These are phyloP conservation scores for Oryza meyeriana DNA, from an alignment of 176 grass and related monocot species.

Conservation along the genomic window DNA sequence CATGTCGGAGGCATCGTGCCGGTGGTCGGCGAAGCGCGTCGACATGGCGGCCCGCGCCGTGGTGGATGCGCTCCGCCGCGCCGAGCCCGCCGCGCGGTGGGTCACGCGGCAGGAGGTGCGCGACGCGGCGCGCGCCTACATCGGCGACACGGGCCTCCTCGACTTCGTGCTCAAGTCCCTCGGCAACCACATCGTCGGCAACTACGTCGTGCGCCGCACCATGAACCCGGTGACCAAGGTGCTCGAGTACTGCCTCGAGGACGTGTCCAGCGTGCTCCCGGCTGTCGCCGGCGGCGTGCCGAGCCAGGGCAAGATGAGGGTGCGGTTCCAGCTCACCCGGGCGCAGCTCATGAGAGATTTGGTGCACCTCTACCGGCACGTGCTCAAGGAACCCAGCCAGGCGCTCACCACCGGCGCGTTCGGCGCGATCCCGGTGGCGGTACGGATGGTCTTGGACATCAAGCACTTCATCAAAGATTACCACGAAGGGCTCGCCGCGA, in stretches of 20 bases:
- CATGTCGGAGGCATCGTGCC: slow-evolving; percentile 66
- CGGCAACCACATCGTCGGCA: slow-evolving; percentile 81
- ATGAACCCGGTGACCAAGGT: slow-evolving; percentile 96
- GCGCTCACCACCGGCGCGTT: slow-evolving; percentile 40
- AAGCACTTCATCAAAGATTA: slow-evolving; percentile 82
- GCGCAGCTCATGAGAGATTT: slow-evolving; percentile 71
- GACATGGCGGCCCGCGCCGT: slow-evolving; percentile 82
- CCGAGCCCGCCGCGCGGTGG: slow-evolving; percentile 56
- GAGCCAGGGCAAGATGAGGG: slow-evolving; percentile 45
- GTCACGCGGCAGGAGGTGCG: slow-evolving; percentile 90
- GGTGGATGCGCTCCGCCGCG: slow-evolving; percentile 75
- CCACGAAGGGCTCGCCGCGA: slow-evolving; percentile 29
- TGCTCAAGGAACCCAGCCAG: slow-evolving; percentile 50
- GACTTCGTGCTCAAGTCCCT: slow-evolving; percentile 94
- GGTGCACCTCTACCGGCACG: slow-evolving; percentile 50
- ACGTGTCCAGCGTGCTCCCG: slow-evolving; percentile 67
- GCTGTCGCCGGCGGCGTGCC: slow-evolving; percentile 33
- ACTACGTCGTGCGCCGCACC: slow-evolving; percentile 74
- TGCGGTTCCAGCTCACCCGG: slow-evolving; percentile 68
- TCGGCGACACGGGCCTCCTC: slow-evolving; percentile 88
- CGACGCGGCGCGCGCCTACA: slow-evolving; percentile 74
- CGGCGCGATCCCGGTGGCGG: slow-evolving; percentile 52
- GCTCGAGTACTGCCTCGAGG: slow-evolving; percentile 91
- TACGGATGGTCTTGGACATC: slow-evolving; percentile 63
- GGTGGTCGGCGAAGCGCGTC: slow-evolving; percentile 84